Conservation (phyloP, 441 rosid species). For the Cnidoscolus chayamansa region DNA sequence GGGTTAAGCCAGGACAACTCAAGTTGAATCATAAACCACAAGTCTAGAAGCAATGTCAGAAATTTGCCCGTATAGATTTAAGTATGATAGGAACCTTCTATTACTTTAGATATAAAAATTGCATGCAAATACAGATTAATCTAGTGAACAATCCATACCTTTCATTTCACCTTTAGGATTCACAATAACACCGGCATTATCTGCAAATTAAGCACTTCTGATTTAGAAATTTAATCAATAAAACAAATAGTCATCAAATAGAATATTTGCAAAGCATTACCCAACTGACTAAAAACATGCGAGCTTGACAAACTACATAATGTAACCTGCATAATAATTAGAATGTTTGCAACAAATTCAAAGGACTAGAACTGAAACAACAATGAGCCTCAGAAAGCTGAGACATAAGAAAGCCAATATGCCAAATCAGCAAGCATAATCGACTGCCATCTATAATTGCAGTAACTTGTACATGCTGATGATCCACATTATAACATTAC, state of each 20-base stretch:
- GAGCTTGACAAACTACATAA: neutral
- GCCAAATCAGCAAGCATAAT: too few species aligned
- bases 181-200: slow-evolving; percentile 73
- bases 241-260: too few species aligned
- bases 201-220: slow-evolving; percentile 26
- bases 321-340: neutral
- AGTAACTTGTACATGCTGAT: too few species aligned
- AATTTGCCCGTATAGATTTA: neutral
- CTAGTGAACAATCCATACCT: slow-evolving; percentile 27
- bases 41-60: neutral
- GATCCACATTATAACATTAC: too few species aligned
- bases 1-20: neutral
- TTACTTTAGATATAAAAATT: neutral
- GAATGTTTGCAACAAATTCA: neutral
- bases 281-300: neutral
- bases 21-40: neutral
- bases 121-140: neutral
- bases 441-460: too few species aligned
- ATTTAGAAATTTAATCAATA: neutral
- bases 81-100: too few species aligned
- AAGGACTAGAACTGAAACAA: neutral
- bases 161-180: slow-evolving; percentile 80
- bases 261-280: too few species aligned
- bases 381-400: too few species aligned
- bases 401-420: too few species aligned